Percentiles rank a stretch among this genome's conserved stretches.
Conservation (phyloP, 2,329 filamentous ascomycete species). For the Raffaelea ambrosiae region DNA sequence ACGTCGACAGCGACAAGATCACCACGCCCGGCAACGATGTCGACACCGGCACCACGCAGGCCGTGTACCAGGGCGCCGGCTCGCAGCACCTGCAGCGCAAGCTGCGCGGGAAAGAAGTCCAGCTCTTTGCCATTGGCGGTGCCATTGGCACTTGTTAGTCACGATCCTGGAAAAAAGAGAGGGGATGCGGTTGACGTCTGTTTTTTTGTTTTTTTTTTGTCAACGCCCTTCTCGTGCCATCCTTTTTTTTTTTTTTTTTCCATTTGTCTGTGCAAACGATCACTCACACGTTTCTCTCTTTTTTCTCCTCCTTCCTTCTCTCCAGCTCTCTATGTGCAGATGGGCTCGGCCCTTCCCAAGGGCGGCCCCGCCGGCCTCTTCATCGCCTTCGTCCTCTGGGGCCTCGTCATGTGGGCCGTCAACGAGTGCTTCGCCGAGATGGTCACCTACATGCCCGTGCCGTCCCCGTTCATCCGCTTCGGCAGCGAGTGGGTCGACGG, state of each 20-base stretch:
- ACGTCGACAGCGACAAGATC: not conserved
- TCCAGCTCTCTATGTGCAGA: slow-evolving; percentile 46
- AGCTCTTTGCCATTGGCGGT: slow-evolving; percentile 45
- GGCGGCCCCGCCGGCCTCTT: slow-evolving; percentile 52
- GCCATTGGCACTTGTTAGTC: slow-evolving; percentile 46
- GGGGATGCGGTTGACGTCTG: no score
- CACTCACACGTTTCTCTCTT: no score
- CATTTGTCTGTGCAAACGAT: not conserved
- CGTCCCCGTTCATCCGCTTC: slow-evolving; percentile 70
- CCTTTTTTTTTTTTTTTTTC: not conserved
- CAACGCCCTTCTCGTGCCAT: no score
- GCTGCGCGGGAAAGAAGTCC: slow-evolving; percentile 9
- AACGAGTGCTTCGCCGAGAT: slow-evolving; percentile 58
- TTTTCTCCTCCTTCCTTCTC: not conserved
- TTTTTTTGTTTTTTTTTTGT: not conserved
- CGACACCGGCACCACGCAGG: not conserved
- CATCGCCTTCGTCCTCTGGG: slow-evolving; percentile 51
- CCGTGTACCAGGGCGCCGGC: slow-evolving; percentile 1
- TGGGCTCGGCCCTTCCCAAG: slow-evolving; percentile 47
- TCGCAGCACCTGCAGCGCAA: slow-evolving; percentile 10
- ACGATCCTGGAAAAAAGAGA: no score
- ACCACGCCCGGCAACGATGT: not conserved
- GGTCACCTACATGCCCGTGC: slow-evolving; percentile 69
- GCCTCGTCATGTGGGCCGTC: slow-evolving; percentile 46
- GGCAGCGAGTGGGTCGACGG: slow-evolving; percentile 31